phyloP scores from a whole-genome alignment of 2,329 filamentous ascomycete species.

The Pseudodiploospora longispora region DNA sequence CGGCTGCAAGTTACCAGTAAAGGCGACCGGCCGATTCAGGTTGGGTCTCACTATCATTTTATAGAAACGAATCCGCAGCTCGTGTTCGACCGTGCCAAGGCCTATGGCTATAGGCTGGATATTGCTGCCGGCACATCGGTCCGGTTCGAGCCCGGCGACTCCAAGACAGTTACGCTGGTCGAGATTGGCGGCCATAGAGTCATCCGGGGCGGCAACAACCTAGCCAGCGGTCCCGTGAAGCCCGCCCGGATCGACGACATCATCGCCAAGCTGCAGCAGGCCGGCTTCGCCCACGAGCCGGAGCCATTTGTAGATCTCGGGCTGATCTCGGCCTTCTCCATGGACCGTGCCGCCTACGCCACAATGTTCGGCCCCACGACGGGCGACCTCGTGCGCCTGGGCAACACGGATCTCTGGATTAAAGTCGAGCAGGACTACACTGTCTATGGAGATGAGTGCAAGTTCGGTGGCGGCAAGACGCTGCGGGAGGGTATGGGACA shows the following conservation, averaged over 20 bases:
- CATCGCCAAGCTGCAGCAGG: conserved; percentile 55
- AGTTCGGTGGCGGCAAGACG: conserved; percentile 92
- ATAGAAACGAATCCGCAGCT: conserved; percentile 89
- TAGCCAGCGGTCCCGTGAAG: conserved; percentile 69
- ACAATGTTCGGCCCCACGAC: conserved; percentile 91
- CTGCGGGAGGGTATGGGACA: conserved; percentile 94
- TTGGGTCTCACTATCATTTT: conserved; percentile 94
- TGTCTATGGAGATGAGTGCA: conserved; percentile 83
- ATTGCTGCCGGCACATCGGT: conserved; percentile 87
- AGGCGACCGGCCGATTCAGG: conserved; percentile 85
- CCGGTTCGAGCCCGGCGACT: conserved; percentile 88
- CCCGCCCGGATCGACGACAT: conserved; percentile 56
- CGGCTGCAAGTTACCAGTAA: conserved; percentile 71
- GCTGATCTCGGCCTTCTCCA: conserved; percentile 54
- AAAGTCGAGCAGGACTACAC: conserved; percentile 82
- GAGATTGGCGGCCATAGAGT: conserved; percentile 75
- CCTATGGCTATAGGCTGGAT: conserved; percentile 81
- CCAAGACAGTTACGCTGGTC: conserved; percentile 81
- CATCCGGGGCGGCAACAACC: conserved; percentile 74
- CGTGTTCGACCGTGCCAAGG: conserved; percentile 73
- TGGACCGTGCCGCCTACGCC: conserved; percentile 72
- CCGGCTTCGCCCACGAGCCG: conserved; percentile 70
- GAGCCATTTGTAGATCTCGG: conserved; percentile 50
- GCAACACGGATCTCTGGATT: conserved; percentile 82
- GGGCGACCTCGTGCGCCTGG: conserved; percentile 75